Evolutionary conservation across 225 moss, liverwort and hornwort species (phyloP).

Genomic region (Bryum argenteum): DNA sequence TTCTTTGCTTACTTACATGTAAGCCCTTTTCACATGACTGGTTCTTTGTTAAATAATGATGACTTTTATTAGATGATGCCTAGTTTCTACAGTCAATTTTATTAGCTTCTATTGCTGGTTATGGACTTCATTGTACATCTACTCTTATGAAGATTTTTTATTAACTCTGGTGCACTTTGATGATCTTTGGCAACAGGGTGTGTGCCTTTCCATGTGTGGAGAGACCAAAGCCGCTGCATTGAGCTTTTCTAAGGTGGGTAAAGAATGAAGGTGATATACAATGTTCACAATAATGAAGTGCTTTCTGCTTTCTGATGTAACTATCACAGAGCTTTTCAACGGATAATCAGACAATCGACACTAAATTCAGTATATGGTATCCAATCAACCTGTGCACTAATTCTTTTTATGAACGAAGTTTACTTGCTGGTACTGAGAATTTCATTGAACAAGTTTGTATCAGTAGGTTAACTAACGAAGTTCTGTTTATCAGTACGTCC

Average conservation of each 20-base stretch:
- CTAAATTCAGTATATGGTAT: too few relatives aligned
- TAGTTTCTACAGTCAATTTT: too few relatives aligned
- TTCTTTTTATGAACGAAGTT: too few relatives aligned
- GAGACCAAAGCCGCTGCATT: conserved; percentile 66
- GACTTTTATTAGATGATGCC: neutral
- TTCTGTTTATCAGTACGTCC: neutral
- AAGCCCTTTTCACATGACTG: conserved; percentile 19
- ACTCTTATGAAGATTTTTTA: too few relatives aligned
- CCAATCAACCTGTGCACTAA: too few relatives aligned
- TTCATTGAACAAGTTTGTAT: too few relatives aligned
- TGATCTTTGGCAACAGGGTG: conserved; percentile 60
- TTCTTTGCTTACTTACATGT: conserved; percentile 95
- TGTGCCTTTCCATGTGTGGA: conserved; percentile 85
- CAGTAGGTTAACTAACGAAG: neutral
- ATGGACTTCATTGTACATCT: too few relatives aligned
- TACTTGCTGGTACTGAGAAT: too few relatives aligned
- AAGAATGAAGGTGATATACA: neutral
- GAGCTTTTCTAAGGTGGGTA: conserved; percentile 72
- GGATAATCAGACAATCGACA: neutral
- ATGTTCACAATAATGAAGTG: too few relatives aligned
- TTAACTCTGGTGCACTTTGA: too few relatives aligned
- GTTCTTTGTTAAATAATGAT: conserved; percentile 13
- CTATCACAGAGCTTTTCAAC: neutral
- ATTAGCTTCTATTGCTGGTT: too few relatives aligned
- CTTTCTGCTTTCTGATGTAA: neutral